Percentiles rank a stretch among this genome's conserved stretches.
These are phyloP conservation scores for Cladophialophora yegresii DNA, from an alignment of 2,329 filamentous ascomycete species.

Conservation along the genomic window DNA sequence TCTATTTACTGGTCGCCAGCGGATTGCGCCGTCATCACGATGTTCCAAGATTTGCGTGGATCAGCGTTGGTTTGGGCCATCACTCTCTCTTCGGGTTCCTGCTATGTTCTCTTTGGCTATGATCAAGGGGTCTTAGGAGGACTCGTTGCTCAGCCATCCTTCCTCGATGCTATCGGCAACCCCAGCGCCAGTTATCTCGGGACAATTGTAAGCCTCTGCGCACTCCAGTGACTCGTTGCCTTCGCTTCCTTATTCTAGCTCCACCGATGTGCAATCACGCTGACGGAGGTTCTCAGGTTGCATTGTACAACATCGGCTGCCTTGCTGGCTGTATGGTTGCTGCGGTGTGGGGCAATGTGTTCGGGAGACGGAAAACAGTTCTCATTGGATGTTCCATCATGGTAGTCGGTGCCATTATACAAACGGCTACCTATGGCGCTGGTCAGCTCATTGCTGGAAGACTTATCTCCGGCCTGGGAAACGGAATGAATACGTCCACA, in stretches of 20 bases:
- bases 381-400: conserved; percentile 60
- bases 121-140: conserved; percentile 44
- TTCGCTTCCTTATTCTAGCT: background rate
- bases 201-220: conserved; percentile 49
- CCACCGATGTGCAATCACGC: background rate
- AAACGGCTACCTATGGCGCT: conserved; percentile 38
- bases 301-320: conserved; percentile 48
- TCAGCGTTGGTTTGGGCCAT: conserved; percentile 22
- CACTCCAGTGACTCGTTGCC: background rate
- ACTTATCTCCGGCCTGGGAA: conserved; percentile 17
- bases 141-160: conserved; percentile 56
- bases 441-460: conserved; percentile 28
- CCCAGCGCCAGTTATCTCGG: conserved; percentile 50
- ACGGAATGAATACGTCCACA: conserved; percentile 27
- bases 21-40: background rate
- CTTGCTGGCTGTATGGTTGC: conserved; percentile 44
- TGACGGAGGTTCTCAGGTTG: background rate
- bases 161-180: conserved; percentile 36
- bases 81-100: conserved; percentile 29
- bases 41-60: conserved; percentile 15
- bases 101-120: conserved; percentile 39
- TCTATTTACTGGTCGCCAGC: background rate
- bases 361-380: conserved; percentile 50
- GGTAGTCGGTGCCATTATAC: conserved; percentile 47
- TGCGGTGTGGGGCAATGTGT: conserved; percentile 41